Evolutionary conservation across 1,284 basidiomycete genomes (phyloP), one percentile per base, ranked within the genome.

Genomic region (Stereum hirsutum): DNA sequence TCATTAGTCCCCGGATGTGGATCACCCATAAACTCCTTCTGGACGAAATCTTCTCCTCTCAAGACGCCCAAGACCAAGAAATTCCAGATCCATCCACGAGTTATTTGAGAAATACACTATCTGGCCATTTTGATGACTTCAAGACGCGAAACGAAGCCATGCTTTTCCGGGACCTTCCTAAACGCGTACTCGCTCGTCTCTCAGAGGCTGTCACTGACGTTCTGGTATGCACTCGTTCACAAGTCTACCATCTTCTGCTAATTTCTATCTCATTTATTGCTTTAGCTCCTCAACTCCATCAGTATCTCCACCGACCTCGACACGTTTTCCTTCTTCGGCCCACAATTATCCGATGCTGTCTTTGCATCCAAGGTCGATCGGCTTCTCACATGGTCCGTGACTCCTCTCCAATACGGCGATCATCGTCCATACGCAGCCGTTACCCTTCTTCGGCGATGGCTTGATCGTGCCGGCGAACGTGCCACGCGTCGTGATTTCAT

Each of bases 331-430:
- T 89, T 83, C 61, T 90, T 92, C 54, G 60, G 67, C 37, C 62
- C 61, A 48, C 66, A 62, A 44, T 50, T 57, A 27, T 42, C n/a
- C 52, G 65, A 63, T 21, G 60, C 61, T 2, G 59, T 57, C 12
- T 82, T 88, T 51, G 59, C 68, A n/a, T 70, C 72, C 45, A 91
- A 92, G 57, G 70, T 93, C 17, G 81, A 87, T 52, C 78, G 84
- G 43, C 72, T 94, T 2, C 72, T 95, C 21, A 88, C 86, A 1
- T 95, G 91, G 92, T 80, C 82, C 48, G 83, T 92, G 43, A 89
- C 89, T 0, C 75, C 82, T 6, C 69, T 88, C 24, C 89, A 91
- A 58, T 88, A 87, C 43, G 90, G 90, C 2, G 78, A 86, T 34
- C 91, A 93, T 54, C 76, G 92, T 19, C 81, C 88, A 4, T 89